Base-by-base conservation (phyloP, 2,329 filamentous ascomycete species). In the Metarhizium album region DNA sequence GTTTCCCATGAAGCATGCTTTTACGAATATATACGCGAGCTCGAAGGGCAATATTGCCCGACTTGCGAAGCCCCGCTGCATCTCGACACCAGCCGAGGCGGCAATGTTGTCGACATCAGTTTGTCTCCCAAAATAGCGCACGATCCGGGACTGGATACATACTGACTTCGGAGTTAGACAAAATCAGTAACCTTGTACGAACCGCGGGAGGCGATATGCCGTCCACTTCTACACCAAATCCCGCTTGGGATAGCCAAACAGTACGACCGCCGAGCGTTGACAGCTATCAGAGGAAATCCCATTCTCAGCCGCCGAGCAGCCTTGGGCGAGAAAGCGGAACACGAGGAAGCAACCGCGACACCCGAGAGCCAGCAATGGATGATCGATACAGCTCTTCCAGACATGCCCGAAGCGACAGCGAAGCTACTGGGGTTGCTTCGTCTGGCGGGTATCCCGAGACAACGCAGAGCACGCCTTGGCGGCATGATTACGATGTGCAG, bases 1-100 rank as follows among this genome's bases (percentile, higher is more conserved):
- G 91, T 98, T 53, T 90, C 91, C 11, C 93, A 98, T 66, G 93
- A 97, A 68, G 93, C 91, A 35, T 98, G 93, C 70, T 97, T 98
- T 66, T 97, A 97, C 71, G 93, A 98, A 69, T 96, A 94, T 65
- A 95, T 98, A 60, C 87, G 88, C 62, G 91, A 96, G 63, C 87
- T 91, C 53, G 90, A 97, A 59, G 87, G 87, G 49, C 90, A 97
- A 62, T 90, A 89, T 62, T 98, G 93, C 69, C 93, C 93, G 27
- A 86, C 87, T 57, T 98, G 93, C 69, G 86, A 95, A 73, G 87
- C 90, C 56, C 90, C 93, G 20, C 72, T 98, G 48, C 89, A 90
- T 55, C 74, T 98, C 42, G 93, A 98, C 69, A 93, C 90, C 6
- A 95, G 88, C 66, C 81, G 93, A 56, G 90, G 90, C 53, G 90